A percentile compares a stretch with the other conserved stretches of the same genome.
These are phyloP conservation scores for Jackrogersella multiformis DNA, from an alignment of 495 filamentous ascomycete genomes.

Conservation along the genomic window DNA sequence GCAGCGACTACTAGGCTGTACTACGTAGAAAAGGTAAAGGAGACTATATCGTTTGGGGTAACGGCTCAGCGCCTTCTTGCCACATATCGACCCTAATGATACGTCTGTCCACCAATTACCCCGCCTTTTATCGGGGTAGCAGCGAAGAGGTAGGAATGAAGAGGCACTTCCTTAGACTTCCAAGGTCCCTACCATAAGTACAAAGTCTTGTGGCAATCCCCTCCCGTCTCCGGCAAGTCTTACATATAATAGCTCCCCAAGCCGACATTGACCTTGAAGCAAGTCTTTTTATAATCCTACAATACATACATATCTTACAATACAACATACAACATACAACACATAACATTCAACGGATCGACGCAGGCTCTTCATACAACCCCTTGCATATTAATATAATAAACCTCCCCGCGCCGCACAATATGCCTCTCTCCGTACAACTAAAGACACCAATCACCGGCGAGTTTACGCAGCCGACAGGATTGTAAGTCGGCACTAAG, in stretches of 20 bases:
- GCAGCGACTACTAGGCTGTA: constrained; percentile 1
- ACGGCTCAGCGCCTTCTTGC: neutral
- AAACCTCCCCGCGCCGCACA: constrained; percentile 14
- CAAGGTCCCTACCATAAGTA: constrained; percentile 7
- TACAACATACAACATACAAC: neutral
- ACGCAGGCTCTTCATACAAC: neutral
- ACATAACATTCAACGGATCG: constrained; percentile 7
- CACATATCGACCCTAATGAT: constrained; percentile 8
- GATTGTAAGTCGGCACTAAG: constrained; percentile 72
- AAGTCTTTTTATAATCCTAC: neutral
- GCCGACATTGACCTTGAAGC: neutral
- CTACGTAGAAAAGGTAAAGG: neutral
- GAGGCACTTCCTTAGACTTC: neutral
- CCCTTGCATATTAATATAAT: constrained; percentile 1
- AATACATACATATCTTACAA: neutral
- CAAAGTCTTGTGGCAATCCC: constrained; percentile 11
- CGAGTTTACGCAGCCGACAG: constrained; percentile 85
- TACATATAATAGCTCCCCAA: constrained; percentile 19
- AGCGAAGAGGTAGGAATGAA: no score
- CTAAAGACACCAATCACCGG: constrained; percentile 75
- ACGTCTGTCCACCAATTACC: constrained; percentile 18
- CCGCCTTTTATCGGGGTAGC: constrained; percentile 31
- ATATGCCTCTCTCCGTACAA: constrained; percentile 62
- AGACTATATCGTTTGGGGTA: constrained; percentile 26
- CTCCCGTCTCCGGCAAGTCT: neutral